These are phyloP conservation scores for Ophiostoma pallidulum DNA, from an alignment of 2,329 filamentous ascomycete species.

Conservation along the genomic window DNA sequence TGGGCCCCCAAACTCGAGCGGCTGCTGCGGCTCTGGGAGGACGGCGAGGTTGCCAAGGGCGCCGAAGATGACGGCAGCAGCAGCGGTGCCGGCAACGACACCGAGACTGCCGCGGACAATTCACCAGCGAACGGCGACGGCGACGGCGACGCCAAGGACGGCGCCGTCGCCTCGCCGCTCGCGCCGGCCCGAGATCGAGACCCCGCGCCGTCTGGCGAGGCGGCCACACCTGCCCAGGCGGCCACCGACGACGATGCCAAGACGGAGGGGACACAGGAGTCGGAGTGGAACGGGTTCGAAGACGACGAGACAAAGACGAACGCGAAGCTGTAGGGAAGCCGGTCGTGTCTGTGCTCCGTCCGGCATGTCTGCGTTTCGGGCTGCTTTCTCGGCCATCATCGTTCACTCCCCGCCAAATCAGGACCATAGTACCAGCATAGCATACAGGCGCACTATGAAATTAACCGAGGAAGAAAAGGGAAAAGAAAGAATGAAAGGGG, in stretches of 20 bases:
- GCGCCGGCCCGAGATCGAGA: too few relatives aligned
- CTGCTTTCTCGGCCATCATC: background rate
- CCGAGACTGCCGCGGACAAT: too few relatives aligned
- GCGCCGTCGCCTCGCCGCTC: too few relatives aligned
- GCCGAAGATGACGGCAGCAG: background rate
- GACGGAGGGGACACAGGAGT: background rate
- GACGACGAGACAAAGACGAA: slow-evolving; percentile 5
- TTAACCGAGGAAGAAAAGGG: too few relatives aligned
- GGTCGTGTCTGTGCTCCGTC: background rate
- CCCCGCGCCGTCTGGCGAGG: too few relatives aligned
- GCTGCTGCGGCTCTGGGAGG: slow-evolving; percentile 35
- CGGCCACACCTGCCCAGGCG: background rate
- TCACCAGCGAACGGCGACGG: background rate
- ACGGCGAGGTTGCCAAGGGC: slow-evolving; percentile 8
- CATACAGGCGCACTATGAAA: background rate
- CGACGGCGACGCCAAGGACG: background rate
- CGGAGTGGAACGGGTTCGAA: background rate
- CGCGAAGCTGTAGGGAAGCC: background rate
- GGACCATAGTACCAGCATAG: background rate
- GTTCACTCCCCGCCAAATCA: background rate
- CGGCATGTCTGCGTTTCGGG: background rate
- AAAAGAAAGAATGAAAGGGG: too few relatives aligned
- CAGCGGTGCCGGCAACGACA: too few relatives aligned
- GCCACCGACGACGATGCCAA: background rate
- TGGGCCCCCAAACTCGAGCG: slow-evolving; percentile 69